Conservation (phyloP, 768 basidiomycete species). For the Pleurotus tuber-regium region DNA sequence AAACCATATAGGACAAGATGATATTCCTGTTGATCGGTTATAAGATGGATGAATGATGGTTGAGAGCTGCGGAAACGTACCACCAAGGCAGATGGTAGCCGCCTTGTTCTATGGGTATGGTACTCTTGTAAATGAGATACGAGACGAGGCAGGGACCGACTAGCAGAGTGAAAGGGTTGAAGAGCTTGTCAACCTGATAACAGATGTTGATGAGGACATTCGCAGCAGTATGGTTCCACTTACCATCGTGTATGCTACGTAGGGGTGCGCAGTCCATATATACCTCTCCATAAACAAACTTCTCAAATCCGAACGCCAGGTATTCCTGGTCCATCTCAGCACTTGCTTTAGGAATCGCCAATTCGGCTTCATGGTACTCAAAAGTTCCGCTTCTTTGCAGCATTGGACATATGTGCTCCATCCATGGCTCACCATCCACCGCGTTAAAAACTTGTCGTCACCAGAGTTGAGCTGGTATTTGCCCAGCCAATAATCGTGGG, state of each 20-base stretch:
- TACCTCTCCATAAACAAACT: conserved; percentile 86
- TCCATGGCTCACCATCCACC: conserved; percentile 96
- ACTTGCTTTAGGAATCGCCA: conserved; percentile 96
- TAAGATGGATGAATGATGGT: conserved; percentile 9
- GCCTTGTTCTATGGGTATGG: conserved; percentile 59
- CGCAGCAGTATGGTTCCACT: conserved; percentile 38
- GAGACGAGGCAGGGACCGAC: conserved; percentile 80
- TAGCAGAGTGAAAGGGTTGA: conserved; percentile 85
- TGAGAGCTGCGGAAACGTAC: conserved; percentile 36
- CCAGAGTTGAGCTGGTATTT: conserved; percentile 95
- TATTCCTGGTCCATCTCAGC: conserved; percentile 90
- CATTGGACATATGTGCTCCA: conserved; percentile 94
- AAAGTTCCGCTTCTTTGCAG: conserved; percentile 80
- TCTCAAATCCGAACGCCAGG: conserved; percentile 88
- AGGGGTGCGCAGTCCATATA: conserved; percentile 88
- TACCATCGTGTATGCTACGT: conserved; percentile 93
- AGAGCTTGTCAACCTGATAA: conserved; percentile 72
- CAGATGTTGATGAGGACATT: conserved; percentile 28
- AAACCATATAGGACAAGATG: conserved; percentile 61
- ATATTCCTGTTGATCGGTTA: conserved; percentile 54
- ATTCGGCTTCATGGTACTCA: conserved; percentile 95
- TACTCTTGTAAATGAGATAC: conserved; percentile 77
- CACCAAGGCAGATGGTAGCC: conserved; percentile 85
- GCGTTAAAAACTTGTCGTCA: conserved; percentile 91
- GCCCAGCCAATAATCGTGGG: conserved; percentile 90